Conservation (phyloP, 441 rosid species). For the Gossypium gossypioides region DNA sequence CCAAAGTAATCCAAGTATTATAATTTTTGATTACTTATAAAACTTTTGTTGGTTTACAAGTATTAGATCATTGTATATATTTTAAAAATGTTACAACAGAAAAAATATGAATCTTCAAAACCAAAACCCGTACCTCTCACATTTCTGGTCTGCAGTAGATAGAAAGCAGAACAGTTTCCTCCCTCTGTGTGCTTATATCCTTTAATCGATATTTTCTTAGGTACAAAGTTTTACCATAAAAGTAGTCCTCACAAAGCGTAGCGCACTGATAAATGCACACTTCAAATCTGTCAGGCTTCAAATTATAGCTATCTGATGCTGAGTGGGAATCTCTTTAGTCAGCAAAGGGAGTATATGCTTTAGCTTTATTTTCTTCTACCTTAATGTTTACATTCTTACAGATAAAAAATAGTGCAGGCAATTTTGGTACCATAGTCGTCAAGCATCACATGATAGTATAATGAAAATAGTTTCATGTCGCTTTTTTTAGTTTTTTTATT, state of each 20-base stretch:
- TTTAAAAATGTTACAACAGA: too few species aligned
- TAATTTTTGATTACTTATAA: too few species aligned
- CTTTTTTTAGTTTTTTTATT: too few species aligned
- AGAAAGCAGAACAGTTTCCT: background rate
- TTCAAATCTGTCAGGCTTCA: background rate
- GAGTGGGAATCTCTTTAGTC: background rate
- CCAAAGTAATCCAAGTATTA: too few species aligned
- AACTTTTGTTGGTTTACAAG: too few species aligned
- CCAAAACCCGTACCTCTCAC: too few species aligned
- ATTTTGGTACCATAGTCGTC: background rate
- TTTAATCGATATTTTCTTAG: background rate
- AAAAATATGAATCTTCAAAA: too few species aligned
- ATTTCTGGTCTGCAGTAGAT: background rate
- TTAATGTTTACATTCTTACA: background rate
- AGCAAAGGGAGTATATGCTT: background rate
- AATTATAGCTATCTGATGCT: background rate
- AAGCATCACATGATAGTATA: background rate
- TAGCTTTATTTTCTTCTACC: background rate
- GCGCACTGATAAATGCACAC: background rate
- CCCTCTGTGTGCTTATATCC: background rate
- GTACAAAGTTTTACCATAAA: background rate
- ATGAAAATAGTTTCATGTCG: too few species aligned
- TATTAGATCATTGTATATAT: too few species aligned
- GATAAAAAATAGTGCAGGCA: background rate
- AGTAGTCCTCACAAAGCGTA: background rate